Evolutionary conservation across 1,139 yeast genomes (phyloP), one percentile per base, ranked within the genome.

Genomic region (Debaryomyces sp.): DNA sequence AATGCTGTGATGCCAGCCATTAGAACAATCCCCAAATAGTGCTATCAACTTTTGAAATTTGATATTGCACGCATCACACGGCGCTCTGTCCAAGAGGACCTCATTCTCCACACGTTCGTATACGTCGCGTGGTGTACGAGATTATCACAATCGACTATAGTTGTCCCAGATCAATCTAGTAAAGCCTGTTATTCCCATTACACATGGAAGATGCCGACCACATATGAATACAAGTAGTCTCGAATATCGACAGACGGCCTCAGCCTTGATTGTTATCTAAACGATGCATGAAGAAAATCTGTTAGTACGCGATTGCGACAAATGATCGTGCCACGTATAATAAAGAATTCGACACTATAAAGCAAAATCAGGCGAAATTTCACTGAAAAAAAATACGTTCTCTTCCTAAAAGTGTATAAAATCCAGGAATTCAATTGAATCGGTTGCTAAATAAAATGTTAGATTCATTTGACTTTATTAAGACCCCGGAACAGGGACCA

Each of bases 401-500:
- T 35, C 26, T 35, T 35, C 38, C 15, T 35, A 21, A 35, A 35
- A 35, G 22, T 27, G 22, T 15, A 10, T 18, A 23, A 22, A 38
- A 38, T 15, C 22, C 21, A 38, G 24, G 33, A 38, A 38, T 3
- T 35, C 26, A 22, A 22, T 18, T 23, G 35, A 41, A 39, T 42
- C 35, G 23, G 26, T 34, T 24, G 35, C 32, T 6, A 13, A 43
- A 15, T 15, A 43, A 9, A 21, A 74, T 73, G 78, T 64, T 73
- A 59, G 64, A 68, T 49, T 68, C 70, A 61, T 75, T 73, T 46
- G 77, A 78, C 59, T 85, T 82, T 65, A 78, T 80, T 60, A 71
- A 80, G 61, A 86, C 92, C 10, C 89, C 91, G 1, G 59, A 65
- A 44, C 80, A 80, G 39, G 74, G 79, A 22, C 72, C 80, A 47